Evolutionary conservation across 805 yeast species (phyloP), one percentile per base, ranked within the genome.

Genomic region (Starmera pachycereana): DNA sequence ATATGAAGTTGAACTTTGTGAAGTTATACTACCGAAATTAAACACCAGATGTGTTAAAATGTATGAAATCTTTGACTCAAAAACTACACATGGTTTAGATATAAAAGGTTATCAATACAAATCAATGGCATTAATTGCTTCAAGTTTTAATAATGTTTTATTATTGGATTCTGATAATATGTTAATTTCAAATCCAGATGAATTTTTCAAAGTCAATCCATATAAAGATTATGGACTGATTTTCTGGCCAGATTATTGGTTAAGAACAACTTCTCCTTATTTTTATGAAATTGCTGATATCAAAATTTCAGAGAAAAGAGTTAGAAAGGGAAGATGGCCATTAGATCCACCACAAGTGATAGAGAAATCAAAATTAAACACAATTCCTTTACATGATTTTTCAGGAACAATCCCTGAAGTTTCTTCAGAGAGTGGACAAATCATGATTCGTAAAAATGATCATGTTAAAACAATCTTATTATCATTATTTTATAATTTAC

Each of bases 161-260:
- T 62, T 84, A 36, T 59, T 84, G 50, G 96, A 86, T 54, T 76
- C 89, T 32, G 95, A 85, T 57, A 78, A 81, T 47, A 69, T 78
- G 44, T 85, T 90, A 0, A 71, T 80, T 8, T 65, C 64, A 44
- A 67, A 74, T 25, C 78, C 88, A 2, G 81, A 76, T 45, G 50
- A 53, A 6, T 53, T 82, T 14, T 80, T 85, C 54, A 57, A 57
- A 4, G 56, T 68, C 11, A 72, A 74, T 30, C 75, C 81, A 0
- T 84, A 69, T 58, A 44, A 52, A 28, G 52, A 65, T 11, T 58
- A 63, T 44, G 73, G 78, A 43, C 58, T 74, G 56, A 57, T 77
- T 25, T 52, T 74, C 12, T 85, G 92, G 89, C 90, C 92, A 2
- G 95, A 85, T 57, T 84, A 75, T 57, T 85, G 95, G 95, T 72